Evolutionary conservation across 2,329 filamentous ascomycete species (phyloP), one percentile per base, ranked within the genome.

Genomic region (Pseudogymnoascus sp.): DNA sequence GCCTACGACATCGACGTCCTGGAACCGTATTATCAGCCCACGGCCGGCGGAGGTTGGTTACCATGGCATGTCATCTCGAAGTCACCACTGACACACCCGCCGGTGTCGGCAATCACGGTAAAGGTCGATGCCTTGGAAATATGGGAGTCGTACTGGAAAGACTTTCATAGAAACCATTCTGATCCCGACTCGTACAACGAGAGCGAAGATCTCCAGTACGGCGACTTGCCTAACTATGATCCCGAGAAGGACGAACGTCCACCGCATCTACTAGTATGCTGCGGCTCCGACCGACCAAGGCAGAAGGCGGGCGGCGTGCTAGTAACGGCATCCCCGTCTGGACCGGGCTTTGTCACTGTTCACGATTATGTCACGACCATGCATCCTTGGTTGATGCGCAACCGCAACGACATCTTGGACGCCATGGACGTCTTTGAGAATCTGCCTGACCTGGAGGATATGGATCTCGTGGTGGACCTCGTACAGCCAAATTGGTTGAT

Each of bases 361-460:
- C 68, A 69, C 59, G 69, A 70, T 11, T 70, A 67, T 71, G 18
- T 40, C 39, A 64, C 64, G 8, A 65, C 63, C 29, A 62, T 69
- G 64, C 68, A 69, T 36, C 67, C 65, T n/a, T 69, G 68, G 67
- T 62, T 69, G 18, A 65, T 68, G 63, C 62, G 34, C 16, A 59
- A 62, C 42, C 61, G 63, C 1, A 63, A 63, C 40, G 54, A 42
- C 31, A 39, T 67, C 26, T 34, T 64, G 7, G 16, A 34, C 23
- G 45, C 45, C 54, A 54, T 42, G 29, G 23, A 40, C 39, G 7
- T 31, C 40, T 45, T 11, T 34, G 51, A 40, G 39, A 6, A 40
- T 7, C 18, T 40, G 39, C n/a, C 39, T 40, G 5, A 40, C 14
- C n/a, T 18, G 14, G 39, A 40, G n/a, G n/a, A 16, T 40, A 40